Evolutionary conservation across 148 eudicot species (phyloP).

Genomic region (Salicornia ramosissima): DNA sequence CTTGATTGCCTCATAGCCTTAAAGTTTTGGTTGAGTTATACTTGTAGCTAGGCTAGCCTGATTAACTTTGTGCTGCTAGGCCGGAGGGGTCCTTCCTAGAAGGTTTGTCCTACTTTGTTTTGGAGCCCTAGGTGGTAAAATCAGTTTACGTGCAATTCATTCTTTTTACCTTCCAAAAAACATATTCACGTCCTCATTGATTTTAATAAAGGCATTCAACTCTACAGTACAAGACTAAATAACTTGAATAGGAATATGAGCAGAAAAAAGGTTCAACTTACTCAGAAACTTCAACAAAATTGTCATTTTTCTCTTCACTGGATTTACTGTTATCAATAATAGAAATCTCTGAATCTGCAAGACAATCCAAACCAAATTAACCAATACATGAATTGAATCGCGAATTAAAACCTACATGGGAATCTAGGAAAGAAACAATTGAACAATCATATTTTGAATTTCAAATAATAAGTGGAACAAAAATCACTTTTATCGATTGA

Average conservation of each 20-base stretch:
- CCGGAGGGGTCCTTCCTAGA: too few species aligned
- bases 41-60: too few species aligned
- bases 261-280: constrained; percentile 27
- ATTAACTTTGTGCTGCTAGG: too few species aligned
- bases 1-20: too few species aligned
- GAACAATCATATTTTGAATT: background rate
- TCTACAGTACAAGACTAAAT: background rate
- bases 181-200: background rate
- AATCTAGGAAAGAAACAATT: background rate
- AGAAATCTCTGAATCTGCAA: constrained; percentile 31
- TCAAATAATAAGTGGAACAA: background rate
- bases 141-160: too few species aligned
- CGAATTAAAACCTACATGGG: background rate
- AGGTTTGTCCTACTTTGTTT: too few species aligned
- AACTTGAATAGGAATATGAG: background rate
- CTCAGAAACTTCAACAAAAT: constrained; percentile 37
- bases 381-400: background rate
- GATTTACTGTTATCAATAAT: constrained; percentile 28
- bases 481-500: background rate
- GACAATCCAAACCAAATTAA: constrained; percentile 3
- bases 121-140: too few species aligned
- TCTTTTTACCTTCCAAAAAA: background rate
- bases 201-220: background rate
- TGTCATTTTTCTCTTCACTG: constrained; percentile 33
- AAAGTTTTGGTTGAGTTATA: too few species aligned